A percentile compares a stretch with the other conserved stretches of the same genome.
Conservation (phyloP, 352 stramenopile species). For the Phytophthora constricta region DNA sequence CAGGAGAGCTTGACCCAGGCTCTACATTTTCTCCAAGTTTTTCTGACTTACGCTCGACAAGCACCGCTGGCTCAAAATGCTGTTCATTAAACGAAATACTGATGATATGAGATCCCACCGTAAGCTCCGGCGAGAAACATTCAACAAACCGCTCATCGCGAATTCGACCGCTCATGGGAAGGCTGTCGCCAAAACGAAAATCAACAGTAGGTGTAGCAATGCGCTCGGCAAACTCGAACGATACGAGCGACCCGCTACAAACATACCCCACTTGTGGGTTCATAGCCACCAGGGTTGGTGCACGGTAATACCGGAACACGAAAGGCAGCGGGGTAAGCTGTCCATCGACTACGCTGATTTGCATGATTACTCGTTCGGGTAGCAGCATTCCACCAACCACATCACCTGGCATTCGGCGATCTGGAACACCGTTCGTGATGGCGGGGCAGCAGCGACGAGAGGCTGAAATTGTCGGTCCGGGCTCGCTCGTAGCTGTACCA, state of each 20-base stretch:
- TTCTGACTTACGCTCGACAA: slow-evolving; percentile 1
- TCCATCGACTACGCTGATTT: slow-evolving; percentile 64
- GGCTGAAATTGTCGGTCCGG: slow-evolving; percentile 26
- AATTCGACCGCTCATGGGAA: slow-evolving; percentile 40
- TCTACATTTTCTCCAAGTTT: slow-evolving; percentile 3
- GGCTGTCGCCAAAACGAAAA: slow-evolving; percentile 60
- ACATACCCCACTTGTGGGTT: slow-evolving; percentile 64
- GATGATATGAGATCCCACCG: slow-evolving; percentile 48
- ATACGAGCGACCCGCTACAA: slow-evolving; percentile 65
- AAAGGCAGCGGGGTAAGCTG: slow-evolving; percentile 60
- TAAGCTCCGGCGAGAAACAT: slow-evolving; percentile 65
- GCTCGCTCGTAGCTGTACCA: slow-evolving; percentile 29
- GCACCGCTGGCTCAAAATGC: slow-evolving; percentile 51
- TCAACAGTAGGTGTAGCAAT: slow-evolving; percentile 68
- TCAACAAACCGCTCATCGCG: slow-evolving; percentile 59
- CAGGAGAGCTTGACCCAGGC: slow-evolving; percentile 6
- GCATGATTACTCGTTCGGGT: slow-evolving; percentile 44
- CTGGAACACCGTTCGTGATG: slow-evolving; percentile 11
- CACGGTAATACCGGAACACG: slow-evolving; percentile 64
- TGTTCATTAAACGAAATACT: slow-evolving; percentile 76
- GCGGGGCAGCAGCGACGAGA: slow-evolving; percentile 14
- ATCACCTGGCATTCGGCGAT: slow-evolving; percentile 9
- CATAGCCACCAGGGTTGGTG: slow-evolving; percentile 55
- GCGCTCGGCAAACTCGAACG: slow-evolving; percentile 64
- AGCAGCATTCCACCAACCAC: slow-evolving; percentile 49